phyloP scores from a whole-genome alignment of 768 basidiomycete species.

The Leccinum pellstonianum region DNA sequence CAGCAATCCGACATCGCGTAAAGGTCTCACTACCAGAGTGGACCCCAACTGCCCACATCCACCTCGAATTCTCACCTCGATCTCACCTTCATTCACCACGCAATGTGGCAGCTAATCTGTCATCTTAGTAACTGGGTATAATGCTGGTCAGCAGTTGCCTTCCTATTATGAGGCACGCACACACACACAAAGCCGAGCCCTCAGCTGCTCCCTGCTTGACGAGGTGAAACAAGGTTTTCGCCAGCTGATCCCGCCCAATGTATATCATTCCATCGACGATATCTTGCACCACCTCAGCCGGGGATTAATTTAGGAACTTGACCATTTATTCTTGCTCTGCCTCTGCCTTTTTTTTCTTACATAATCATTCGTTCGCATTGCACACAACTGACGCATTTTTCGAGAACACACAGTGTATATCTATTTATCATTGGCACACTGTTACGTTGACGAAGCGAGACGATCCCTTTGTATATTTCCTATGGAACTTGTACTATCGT shows the following conservation, averaged over 20 bases:
- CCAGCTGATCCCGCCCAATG: slow-evolving; percentile 12
- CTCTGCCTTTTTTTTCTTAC: not conserved
- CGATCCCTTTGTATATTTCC: slow-evolving; percentile 15
- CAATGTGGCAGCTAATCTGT: slow-evolving; percentile 22
- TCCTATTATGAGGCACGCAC: slow-evolving; percentile 2
- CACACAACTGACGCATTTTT: slow-evolving; percentile 19
- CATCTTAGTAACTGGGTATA: slow-evolving; percentile 26
- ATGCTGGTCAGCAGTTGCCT: slow-evolving; percentile 12
- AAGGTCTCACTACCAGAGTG: slow-evolving; percentile 17
- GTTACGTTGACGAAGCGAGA: slow-evolving; percentile 3
- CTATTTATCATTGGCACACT: slow-evolving; percentile 13
- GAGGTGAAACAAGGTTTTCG: slow-evolving; percentile 12
- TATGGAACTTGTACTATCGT: slow-evolving; percentile 23
- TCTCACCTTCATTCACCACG: slow-evolving; percentile 18
- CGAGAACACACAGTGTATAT: slow-evolving; percentile 20
- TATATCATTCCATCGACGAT: slow-evolving; percentile 22
- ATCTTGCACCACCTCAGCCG: slow-evolving; percentile 17
- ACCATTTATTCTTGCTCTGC: slow-evolving; percentile 4
- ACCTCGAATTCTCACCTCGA: slow-evolving; percentile 15
- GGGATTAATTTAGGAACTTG: slow-evolving; percentile 21
- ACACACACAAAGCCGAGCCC: slow-evolving; percentile 1
- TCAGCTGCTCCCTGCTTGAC: not conserved
- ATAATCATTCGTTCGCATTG: slow-evolving; percentile 14
- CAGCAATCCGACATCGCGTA: slow-evolving; percentile 9
- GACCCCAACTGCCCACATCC: slow-evolving; percentile 14